Evolutionary conservation across 2,329 filamentous ascomycete genomes (phyloP), one percentile per base, ranked within the genome.

Genomic region (Cordyceps cateniannulata): DNA sequence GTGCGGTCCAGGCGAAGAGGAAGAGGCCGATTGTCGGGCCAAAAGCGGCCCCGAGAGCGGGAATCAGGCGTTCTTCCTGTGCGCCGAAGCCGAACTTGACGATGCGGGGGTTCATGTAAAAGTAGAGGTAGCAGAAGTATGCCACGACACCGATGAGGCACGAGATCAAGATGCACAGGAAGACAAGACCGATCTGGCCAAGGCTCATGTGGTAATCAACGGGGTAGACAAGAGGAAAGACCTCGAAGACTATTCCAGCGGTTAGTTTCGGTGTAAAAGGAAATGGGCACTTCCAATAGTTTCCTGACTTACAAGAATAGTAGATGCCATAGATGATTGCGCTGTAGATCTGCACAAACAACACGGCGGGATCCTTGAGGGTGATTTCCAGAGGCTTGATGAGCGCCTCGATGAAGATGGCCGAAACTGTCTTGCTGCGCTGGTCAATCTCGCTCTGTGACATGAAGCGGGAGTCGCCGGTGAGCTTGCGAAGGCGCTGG

Each of bases 381-480:
- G 79, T 84, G 66, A 87, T 83, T 70, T 84, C 78, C 16, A 82
- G 71, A 2, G 85, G 86, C 71, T 84, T 84, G 71, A 86, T 80
- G 22, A 89, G 75, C 0, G 85, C 81, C 42, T 86, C 81, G 47
- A 79, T 61, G 24, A 81, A 70, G 27, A 86, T 72, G 16, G 76
- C 72, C 5, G 70, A 70, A 3, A 79, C 70, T 51, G 74, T 80
- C 66, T 85, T 75, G 64, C 79, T 77, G n/a, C 73, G 75, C 70
- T 85, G 81, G 67, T 86, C 81, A 62, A 89, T 84, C 70, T 90
- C 86, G 59, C 80, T 82, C 68, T 88, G 83, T 0, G 83, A 81
- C 71, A 81, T 79, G 70, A 88, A 81, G 59, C 74, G 75, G 4
- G 71, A 63, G 65, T 81, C 79, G n/a, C 83, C 84, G 0, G 84